Conservation (phyloP, 495 filamentous ascomycete genomes). For the Penicillium diatomitis region DNA sequence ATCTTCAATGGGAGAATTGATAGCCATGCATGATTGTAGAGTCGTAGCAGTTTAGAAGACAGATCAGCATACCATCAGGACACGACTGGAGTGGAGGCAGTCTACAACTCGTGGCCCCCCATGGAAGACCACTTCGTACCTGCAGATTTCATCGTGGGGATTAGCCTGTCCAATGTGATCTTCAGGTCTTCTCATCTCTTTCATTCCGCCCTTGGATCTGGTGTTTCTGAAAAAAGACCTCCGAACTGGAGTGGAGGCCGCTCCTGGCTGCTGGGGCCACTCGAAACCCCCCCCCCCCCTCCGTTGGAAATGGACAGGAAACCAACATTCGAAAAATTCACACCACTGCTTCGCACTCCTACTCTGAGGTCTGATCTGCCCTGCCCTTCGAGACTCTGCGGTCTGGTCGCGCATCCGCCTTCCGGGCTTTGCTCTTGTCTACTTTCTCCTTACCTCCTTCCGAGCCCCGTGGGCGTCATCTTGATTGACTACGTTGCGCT, state of each 20-base stretch:
- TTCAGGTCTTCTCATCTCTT: too few relatives aligned
- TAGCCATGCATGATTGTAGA: too few relatives aligned
- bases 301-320: constrained; percentile 12
- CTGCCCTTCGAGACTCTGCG: constrained; percentile 3
- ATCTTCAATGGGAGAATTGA: too few relatives aligned
- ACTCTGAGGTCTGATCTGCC: not conserved
- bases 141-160: too few relatives aligned
- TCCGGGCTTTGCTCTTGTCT: not conserved
- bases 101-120: too few relatives aligned
- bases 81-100: too few relatives aligned
- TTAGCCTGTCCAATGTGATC: too few relatives aligned
- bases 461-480: not conserved
- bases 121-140: too few relatives aligned
- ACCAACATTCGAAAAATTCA: constrained; percentile 21
- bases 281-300: constrained; percentile 5
- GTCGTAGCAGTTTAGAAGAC: too few relatives aligned
- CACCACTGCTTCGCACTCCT: constrained; percentile 5
- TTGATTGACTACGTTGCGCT: not conserved
- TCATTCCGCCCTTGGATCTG: too few relatives aligned
- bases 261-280: constrained; percentile 5
- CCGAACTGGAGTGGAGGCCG: not conserved
- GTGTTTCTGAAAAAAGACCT: not conserved
- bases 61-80: too few relatives aligned
- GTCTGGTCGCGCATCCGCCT: constrained; percentile 8
- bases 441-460: not conserved